Evolutionary conservation across 768 basidiomycete genomes (phyloP), one percentile per base, ranked within the genome.

Genomic region (Dioszegia aurantiaca): DNA sequence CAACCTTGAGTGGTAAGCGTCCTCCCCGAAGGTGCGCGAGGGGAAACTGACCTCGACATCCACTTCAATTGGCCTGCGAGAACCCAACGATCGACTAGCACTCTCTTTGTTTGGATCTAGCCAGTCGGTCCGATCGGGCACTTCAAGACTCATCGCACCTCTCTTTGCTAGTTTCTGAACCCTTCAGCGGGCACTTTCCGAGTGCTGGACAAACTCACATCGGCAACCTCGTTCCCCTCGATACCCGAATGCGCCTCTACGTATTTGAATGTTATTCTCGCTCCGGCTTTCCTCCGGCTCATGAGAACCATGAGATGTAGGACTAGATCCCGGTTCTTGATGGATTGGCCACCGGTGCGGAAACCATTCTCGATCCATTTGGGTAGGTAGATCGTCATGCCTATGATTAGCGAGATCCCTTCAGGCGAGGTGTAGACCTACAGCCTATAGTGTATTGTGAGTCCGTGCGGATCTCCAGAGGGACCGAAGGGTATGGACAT

Each of bases 221-320:
- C 93, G 2, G 93, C 93, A 41, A 83, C 86, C 53, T 97, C 92
- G 71, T 97, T 97, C 1, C 93, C 93, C 53, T 77, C 78, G 27
- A 84, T 80, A 0, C 90, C 90, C 10, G 79, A 80, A 68, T 95
- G 93, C 0, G 86, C 93, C 57, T 83, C 82, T 56, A 97, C 89
- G 66, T 91, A 82, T 63, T 84, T 78, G 46, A 94, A 80, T 36
- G 72, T 73, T 42, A 93, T 82, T 19, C 60, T 56, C 27, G 62
- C 63, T 9, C 61, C 76, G 4, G 69, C 78, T 23, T 71, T 67
- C 12, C 89, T 83, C 2, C 77, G 74, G 31, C 84, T 78, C 30
- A 91, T 78, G 16, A 87, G 82, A 0, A 84, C 81, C 19, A 82
- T 75, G 28, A 91, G 73, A 71, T 90, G 91, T 48, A 79, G 80